A percentile compares a stretch with the other conserved stretches of the same genome.
These are phyloP conservation scores for Achlya hypogyna DNA, from an alignment of 352 stramenopile genomes.

Conservation along the genomic window DNA sequence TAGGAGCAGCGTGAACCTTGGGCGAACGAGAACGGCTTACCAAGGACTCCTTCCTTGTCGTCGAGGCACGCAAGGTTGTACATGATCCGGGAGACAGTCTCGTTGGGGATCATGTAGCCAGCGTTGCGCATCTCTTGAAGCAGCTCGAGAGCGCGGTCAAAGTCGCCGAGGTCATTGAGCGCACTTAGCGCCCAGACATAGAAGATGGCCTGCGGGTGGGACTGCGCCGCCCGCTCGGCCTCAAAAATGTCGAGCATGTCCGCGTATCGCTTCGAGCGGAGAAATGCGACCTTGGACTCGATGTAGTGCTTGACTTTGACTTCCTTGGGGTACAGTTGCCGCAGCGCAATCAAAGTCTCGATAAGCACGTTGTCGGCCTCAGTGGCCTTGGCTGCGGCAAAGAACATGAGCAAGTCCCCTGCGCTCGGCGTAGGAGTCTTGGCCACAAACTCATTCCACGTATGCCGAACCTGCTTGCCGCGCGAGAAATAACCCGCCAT, in stretches of 20 bases:
- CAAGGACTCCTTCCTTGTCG: constrained; percentile 36
- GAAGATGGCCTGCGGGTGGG: constrained; percentile 11
- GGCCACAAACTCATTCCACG: constrained; percentile 10
- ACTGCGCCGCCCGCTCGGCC: not conserved
- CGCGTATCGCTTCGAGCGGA: not conserved
- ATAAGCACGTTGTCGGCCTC: constrained; percentile 3
- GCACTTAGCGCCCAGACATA: constrained; percentile 12
- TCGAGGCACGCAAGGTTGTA: constrained; percentile 34
- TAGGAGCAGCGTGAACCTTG: not conserved
- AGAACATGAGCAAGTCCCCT: constrained; percentile 5
- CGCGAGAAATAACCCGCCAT: constrained; percentile 2
- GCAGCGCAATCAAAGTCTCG: not conserved
- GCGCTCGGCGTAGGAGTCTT: not conserved
- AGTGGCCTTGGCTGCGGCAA: not conserved
- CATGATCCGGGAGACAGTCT: constrained; percentile 60
- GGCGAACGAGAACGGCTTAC: not conserved
- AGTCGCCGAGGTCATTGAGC: constrained; percentile 29
- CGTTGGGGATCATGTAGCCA: constrained; percentile 50
- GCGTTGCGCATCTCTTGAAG: constrained; percentile 45
- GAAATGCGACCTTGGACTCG: constrained; percentile 6
- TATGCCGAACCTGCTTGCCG: not conserved
- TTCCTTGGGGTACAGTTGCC: constrained; percentile 6
- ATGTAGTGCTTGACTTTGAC: constrained; percentile 10
- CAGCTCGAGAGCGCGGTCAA: constrained; percentile 34
- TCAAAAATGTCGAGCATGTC: constrained; percentile 16